Base-by-base conservation (phyloP, 495 filamentous ascomycete genomes). In the Daldinia vernicosa region DNA sequence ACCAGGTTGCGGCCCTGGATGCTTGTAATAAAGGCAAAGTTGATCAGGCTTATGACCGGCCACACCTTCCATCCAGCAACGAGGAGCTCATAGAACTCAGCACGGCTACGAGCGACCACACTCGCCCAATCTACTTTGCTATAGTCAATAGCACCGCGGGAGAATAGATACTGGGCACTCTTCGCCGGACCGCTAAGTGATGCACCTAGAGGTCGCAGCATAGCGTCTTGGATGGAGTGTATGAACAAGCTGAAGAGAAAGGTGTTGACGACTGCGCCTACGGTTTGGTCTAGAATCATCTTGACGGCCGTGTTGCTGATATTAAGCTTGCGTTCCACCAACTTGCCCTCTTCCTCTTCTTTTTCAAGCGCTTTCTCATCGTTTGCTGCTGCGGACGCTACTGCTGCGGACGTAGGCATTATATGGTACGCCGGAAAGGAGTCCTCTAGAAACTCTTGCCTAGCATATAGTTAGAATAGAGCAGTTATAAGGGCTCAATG, bases 41-140 rank as follows among this genome's bases (percentile, higher is more conserved):
- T 92, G 22, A 95, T 72, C 24, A 91, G 52, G 56, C 90, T 92
- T 6, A 98, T 91, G n/a, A 89, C 53, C 2, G 95, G 95, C 88
- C 95, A 94, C 40, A 97, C 86, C 78, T 90, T 93, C 75, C 90
- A 87, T 1, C 93, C 89, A 0, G 94, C 93, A 57, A 84, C 75
- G 67, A 93, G 86, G 55, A 99, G 82, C 0, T 86, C 85, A 76
- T 83, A 86, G 58, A 94, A 93, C 76, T 94, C 89, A 76, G 85
- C 66, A 55, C 64, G 71, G 17, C 79, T 78, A 59, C 67, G 69
- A 6, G 57, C 70, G 57, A 80, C 71, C 7, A 83, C 79, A 2
- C 12, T 27, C 0, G 14, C 40, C 78, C 79, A 84, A 55, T 78
- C 69, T 1, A 84, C 79, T 24, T 37, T 64, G 4, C 60, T 58